Percentiles rank a stretch among this genome's conserved stretches.
phyloP scores from a whole-genome alignment of 1,284 basidiomycete species.

The Volvariella volvacea region DNA sequence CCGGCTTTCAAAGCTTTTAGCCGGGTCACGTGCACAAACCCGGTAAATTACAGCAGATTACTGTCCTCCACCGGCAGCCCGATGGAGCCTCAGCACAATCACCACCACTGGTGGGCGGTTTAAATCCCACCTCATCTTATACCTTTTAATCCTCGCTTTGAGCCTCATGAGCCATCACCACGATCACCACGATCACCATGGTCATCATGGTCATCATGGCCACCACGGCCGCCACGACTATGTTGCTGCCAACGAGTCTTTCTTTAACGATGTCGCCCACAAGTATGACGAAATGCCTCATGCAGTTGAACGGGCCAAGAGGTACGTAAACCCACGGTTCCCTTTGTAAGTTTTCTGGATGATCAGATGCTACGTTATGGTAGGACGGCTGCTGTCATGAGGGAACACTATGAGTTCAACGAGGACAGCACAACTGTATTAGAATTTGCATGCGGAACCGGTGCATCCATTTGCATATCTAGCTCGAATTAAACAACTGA shows the following conservation, averaged over 20 bases:
- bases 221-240: not conserved
- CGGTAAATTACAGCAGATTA: no score
- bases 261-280: slow-evolving; percentile 16
- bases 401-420: slow-evolving; percentile 39
- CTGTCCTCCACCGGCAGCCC: no score
- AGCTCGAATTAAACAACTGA: not conserved
- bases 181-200: slow-evolving; percentile 7
- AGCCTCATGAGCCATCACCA: no score
- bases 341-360: not conserved
- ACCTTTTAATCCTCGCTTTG: no score
- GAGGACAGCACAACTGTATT: slow-evolving; percentile 48
- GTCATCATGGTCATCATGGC: slow-evolving; percentile 5
- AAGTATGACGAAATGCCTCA: slow-evolving; percentile 17
- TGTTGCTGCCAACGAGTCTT: slow-evolving; percentile 17
- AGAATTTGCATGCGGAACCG: slow-evolving; percentile 70
- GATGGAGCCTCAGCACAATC: no score
- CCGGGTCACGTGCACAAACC: no score
- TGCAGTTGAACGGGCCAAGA: slow-evolving; percentile 16
- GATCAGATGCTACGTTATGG: not conserved
- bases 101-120: no score
- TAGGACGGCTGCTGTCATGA: slow-evolving; percentile 33
- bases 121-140: no score
- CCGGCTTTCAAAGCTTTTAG: no score
- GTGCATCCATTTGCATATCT: slow-evolving; percentile 28
- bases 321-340: slow-evolving; percentile 10